Evolutionary conservation across 352 stramenopile genomes (phyloP).

Genomic region (Phytophthora uliginosa): DNA sequence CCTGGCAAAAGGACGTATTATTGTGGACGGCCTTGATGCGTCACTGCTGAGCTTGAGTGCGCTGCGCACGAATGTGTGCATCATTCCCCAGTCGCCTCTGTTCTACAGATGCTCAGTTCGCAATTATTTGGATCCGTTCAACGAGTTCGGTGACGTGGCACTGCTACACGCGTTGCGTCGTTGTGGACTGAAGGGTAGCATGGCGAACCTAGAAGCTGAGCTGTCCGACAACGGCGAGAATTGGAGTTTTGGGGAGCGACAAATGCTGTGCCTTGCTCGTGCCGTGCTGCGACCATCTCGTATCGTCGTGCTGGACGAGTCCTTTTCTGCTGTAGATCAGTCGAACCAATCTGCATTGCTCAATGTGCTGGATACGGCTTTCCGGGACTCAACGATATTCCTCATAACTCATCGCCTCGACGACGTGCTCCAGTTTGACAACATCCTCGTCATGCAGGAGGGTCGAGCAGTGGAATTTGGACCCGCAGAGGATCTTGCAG

Average conservation of each 20-base stretch:
- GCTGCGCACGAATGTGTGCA: conserved; percentile 60
- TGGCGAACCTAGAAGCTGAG: conserved; percentile 42
- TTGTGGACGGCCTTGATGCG: conserved; percentile 92
- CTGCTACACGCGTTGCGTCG: conserved; percentile 55
- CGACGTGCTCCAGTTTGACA: conserved; percentile 70
- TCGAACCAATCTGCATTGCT: conserved; percentile 73
- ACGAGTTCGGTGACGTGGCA: conserved; percentile 68
- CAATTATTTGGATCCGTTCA: conserved; percentile 94
- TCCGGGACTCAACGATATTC: conserved; percentile 95
- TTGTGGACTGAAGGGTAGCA: conserved; percentile 49
- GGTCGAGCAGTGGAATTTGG: conserved; percentile 50
- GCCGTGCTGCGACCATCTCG: conserved; percentile 92
- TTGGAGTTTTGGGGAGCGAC: conserved; percentile 96
- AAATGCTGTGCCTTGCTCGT: conserved; percentile 97
- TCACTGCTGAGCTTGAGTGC: conserved; percentile 45
- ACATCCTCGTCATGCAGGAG: conserved; percentile 50
- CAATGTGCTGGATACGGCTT: conserved; percentile 88
- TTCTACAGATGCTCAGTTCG: conserved; percentile 94
- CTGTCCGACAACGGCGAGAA: conserved; percentile 94
- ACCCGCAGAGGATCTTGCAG: conserved; percentile 49
- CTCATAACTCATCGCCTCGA: conserved; percentile 98
- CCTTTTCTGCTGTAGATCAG: conserved; percentile 74
- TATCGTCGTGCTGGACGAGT: conserved; percentile 92
- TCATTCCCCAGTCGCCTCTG: conserved; percentile 94
- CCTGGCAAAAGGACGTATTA: conserved; percentile 65